A percentile compares a stretch with the other conserved stretches of the same genome.
phyloP scores from a whole-genome alignment of 1,139 yeast species.

The Schizosaccharomyces versatilis region DNA sequence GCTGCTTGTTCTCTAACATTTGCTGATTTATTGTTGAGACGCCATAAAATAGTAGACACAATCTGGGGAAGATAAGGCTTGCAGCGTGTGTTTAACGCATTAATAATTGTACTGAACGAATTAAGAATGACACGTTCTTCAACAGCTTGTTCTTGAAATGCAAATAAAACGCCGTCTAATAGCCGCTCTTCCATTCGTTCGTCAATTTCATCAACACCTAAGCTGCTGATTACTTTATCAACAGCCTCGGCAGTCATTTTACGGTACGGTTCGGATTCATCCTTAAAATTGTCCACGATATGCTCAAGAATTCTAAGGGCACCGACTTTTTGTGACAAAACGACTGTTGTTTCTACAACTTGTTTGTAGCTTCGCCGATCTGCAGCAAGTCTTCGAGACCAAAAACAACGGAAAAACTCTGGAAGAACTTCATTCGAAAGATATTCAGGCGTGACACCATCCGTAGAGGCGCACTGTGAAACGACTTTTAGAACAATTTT shows the following conservation, averaged over 20 bases:
- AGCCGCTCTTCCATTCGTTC: constrained; percentile 43
- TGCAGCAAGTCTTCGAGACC: constrained; percentile 34
- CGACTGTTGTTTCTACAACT: constrained; percentile 55
- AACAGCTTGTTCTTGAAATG: constrained; percentile 56
- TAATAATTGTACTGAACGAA: constrained; percentile 45
- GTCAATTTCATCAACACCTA: constrained; percentile 32
- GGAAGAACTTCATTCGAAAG: constrained; percentile 32
- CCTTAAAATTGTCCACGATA: constrained; percentile 42
- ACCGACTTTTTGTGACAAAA: constrained; percentile 47
- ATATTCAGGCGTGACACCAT: constrained; percentile 28
- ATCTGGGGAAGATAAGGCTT: constrained; percentile 59
- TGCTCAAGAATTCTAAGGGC: constrained; percentile 36
- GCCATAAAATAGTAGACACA: constrained; percentile 47
- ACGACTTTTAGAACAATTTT: constrained; percentile 43
- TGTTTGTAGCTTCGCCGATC: constrained; percentile 33
- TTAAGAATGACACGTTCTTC: constrained; percentile 34
- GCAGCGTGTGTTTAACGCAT: constrained; percentile 45
- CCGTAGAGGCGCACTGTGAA: constrained; percentile 34
- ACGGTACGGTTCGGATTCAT: constrained; percentile 62
- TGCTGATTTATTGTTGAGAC: constrained; percentile 51
- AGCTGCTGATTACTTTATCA: constrained; percentile 25
- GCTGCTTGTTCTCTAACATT: constrained; percentile 72
- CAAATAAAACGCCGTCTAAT: constrained; percentile 63
- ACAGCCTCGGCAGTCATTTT: constrained; percentile 59
- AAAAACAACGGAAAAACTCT: constrained; percentile 48